Evolutionary conservation across 129 eudicot species (phyloP).

Genomic region (Saussurea involucrata): DNA sequence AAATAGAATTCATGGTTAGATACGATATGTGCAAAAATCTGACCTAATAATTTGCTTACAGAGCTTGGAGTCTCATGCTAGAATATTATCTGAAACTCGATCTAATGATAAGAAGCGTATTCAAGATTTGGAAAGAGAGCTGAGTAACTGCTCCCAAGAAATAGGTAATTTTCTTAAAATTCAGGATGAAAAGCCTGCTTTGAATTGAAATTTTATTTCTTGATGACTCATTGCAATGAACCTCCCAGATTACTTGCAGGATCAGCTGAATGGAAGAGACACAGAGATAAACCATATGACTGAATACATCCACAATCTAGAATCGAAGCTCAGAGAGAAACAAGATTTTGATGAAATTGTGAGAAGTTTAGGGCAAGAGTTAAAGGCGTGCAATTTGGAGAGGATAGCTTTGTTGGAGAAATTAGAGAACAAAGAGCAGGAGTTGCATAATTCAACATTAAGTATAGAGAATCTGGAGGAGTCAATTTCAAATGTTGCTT

Average conservation of each 20-base stretch:
- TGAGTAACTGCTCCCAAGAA: constrained; percentile 82
- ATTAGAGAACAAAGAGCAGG: constrained; percentile 56
- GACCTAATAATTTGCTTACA: constrained; percentile 26
- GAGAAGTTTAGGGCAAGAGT: constrained; percentile 46
- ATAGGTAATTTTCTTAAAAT: constrained; percentile 46
- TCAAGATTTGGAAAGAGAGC: constrained; percentile 75
- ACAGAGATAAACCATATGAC: constrained; percentile 41
- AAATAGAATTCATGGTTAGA: not conserved
- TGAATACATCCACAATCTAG: constrained; percentile 48
- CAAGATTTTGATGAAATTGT: constrained; percentile 46
- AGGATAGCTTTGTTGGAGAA: constrained; percentile 42
- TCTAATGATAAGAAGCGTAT: constrained; percentile 68
- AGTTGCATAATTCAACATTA: constrained; percentile 40
- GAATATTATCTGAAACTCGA: constrained; percentile 52
- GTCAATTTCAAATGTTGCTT: constrained; percentile 49
- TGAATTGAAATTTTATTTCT: not conserved
- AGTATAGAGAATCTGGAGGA: constrained; percentile 65
- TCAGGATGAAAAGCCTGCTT: too few species aligned
- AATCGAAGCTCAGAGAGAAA: constrained; percentile 39
- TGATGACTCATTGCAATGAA: constrained; percentile 21
- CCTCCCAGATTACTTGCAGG: constrained; percentile 86
- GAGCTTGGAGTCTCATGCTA: constrained; percentile 72
- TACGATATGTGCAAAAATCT: not conserved
- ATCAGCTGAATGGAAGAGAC: constrained; percentile 62
- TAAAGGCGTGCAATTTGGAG: constrained; percentile 47